A percentile compares a stretch with the other conserved stretches of the same genome.
Conservation (phyloP, 176 grass and related monocot species). For the Oryza nivara region DNA sequence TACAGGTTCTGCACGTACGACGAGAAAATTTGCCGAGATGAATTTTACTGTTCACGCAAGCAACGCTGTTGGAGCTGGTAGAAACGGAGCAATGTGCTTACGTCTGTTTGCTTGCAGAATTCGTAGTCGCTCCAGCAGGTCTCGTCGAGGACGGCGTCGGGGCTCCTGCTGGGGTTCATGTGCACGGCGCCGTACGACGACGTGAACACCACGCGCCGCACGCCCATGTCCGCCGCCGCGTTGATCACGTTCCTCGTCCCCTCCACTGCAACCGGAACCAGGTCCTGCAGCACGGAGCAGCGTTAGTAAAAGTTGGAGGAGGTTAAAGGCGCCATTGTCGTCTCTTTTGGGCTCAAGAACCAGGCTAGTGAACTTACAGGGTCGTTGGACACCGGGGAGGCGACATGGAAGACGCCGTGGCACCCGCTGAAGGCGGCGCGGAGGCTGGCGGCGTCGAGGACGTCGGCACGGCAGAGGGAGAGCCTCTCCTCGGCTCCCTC, state of each 20-base stretch:
- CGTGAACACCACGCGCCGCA: constrained; percentile 45
- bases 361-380: background rate
- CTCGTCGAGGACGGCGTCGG: constrained; percentile 65
- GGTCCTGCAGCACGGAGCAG: background rate
- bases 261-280: constrained; percentile 50
- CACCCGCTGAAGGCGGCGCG: constrained; percentile 47
- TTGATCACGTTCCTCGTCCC: constrained; percentile 51
- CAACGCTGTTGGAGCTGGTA: background rate
- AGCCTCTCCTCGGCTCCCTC: constrained; percentile 46
- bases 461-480: constrained; percentile 54
- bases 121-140: constrained; percentile 63
- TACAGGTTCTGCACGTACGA: constrained; percentile 45
- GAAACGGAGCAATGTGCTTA: background rate
- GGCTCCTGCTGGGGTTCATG: constrained; percentile 62
- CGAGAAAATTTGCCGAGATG: background rate
- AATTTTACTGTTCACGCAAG: background rate
- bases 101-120: constrained; percentile 48
- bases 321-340: no score
- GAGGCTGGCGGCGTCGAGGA: constrained; percentile 39
- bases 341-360: background rate
- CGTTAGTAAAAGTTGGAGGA: background rate
- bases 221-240: constrained; percentile 36
- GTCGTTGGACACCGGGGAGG: constrained; percentile 50
- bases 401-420: constrained; percentile 62
- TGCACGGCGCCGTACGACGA: constrained; percentile 63